These are phyloP conservation scores for Byssoonygena ceratinophila DNA, from an alignment of 2,329 filamentous ascomycete genomes.

Conservation along the genomic window DNA sequence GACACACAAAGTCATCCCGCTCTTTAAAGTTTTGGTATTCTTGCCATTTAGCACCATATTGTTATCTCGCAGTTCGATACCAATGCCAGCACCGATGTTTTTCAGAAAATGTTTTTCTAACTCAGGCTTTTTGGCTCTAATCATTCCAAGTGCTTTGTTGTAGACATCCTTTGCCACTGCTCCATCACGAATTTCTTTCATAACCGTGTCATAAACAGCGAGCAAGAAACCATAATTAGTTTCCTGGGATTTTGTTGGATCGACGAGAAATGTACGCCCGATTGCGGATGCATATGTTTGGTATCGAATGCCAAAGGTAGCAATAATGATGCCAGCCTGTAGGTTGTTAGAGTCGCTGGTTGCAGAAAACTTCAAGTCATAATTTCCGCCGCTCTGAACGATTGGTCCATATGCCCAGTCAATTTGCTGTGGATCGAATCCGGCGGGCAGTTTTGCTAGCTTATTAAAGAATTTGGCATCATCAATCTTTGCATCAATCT, in stretches of 20 bases:
- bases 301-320: slow-evolving; percentile 83
- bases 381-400: slow-evolving; percentile 90
- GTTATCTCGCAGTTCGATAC: slow-evolving; percentile 77
- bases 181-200: slow-evolving; percentile 84
- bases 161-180: slow-evolving; percentile 82
- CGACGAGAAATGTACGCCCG: slow-evolving; percentile 87
- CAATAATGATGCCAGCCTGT: slow-evolving; percentile 86
- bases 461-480: slow-evolving; percentile 87
- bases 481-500: slow-evolving; percentile 83
- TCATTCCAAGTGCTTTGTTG: slow-evolving; percentile 65
- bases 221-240: slow-evolving; percentile 83
- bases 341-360: slow-evolving; percentile 73
- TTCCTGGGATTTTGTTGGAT: slow-evolving; percentile 93
- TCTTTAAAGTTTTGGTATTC: slow-evolving; percentile 70
- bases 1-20: slow-evolving; percentile 92
- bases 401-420: slow-evolving; percentile 90
- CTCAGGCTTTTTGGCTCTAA: slow-evolving; percentile 87
- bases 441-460: slow-evolving; percentile 68
- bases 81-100: slow-evolving; percentile 83
- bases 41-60: slow-evolving; percentile 80
- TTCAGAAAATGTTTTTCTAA: slow-evolving; percentile 91
- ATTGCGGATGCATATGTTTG: slow-evolving; percentile 92
- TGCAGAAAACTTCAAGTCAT: slow-evolving; percentile 71
- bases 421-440: slow-evolving; percentile 78
- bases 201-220: slow-evolving; percentile 73